These are phyloP conservation scores for Eragrostis curvula DNA, from an alignment of 176 grass and related monocot genomes.

Conservation along the genomic window DNA sequence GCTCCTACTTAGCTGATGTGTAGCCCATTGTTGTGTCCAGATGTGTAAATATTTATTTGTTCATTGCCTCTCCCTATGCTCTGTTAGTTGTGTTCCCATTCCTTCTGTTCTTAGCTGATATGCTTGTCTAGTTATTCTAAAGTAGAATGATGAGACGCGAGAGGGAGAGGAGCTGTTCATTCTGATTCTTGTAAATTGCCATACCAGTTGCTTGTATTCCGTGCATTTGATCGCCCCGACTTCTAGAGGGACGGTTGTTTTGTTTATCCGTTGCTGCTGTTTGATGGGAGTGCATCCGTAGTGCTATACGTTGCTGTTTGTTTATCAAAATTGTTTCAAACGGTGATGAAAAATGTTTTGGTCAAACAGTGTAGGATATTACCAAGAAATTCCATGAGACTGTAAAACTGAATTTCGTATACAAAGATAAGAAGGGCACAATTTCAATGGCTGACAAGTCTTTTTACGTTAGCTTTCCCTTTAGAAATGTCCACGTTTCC, in stretches of 20 bases:
- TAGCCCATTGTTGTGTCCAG: neutral
- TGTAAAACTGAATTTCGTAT: neutral
- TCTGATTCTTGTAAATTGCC: conserved; percentile 51
- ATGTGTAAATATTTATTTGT: conserved; percentile 54
- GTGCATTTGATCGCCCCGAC: neutral
- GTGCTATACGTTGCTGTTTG: neutral
- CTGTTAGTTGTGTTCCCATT: conserved; percentile 24
- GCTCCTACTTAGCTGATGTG: conserved; percentile 56
- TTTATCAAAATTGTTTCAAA: no score
- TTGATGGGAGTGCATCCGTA: neutral
- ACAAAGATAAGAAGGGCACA: neutral
- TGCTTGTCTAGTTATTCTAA: conserved; percentile 31
- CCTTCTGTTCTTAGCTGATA: conserved; percentile 6
- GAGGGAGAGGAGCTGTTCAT: neutral
- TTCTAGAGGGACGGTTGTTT: neutral
- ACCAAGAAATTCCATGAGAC: neutral
- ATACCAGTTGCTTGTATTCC: neutral
- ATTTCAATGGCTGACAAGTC: no score
- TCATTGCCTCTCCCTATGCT: conserved; percentile 37
- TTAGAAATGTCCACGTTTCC: neutral
- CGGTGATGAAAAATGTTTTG: neutral
- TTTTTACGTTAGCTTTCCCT: neutral
- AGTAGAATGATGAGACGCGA: conserved; percentile 38
- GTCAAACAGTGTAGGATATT: neutral
- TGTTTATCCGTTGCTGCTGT: neutral